These are phyloP conservation scores for Aspergillus diversus DNA, from an alignment of 495 filamentous ascomycete species.

Conservation along the genomic window DNA sequence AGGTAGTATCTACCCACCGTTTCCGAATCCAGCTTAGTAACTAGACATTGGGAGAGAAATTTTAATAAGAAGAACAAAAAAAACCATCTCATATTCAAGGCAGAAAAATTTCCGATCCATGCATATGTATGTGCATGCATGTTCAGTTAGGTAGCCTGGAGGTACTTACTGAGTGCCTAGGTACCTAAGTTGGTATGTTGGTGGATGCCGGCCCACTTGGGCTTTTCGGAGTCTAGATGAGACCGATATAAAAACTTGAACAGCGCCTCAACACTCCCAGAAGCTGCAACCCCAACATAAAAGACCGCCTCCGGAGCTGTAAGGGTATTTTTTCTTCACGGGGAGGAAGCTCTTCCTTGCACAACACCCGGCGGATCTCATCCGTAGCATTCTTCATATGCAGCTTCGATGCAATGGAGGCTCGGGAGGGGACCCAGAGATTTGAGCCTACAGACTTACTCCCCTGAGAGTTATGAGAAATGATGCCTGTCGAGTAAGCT, in stretches of 20 bases:
- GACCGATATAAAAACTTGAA: not conserved
- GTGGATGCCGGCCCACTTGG: not conserved
- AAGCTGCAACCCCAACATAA: constrained; percentile 14
- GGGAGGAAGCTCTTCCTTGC: constrained; percentile 14
- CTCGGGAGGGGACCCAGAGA: not conserved
- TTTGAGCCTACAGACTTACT: not conserved
- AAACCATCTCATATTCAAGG: not conserved
- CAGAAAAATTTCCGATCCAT: constrained; percentile 10
- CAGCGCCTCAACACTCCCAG: constrained; percentile 3
- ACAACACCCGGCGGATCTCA: not conserved
- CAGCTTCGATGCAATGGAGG: constrained; percentile 3
- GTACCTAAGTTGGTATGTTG: constrained; percentile 3
- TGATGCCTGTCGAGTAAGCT: too few species aligned
- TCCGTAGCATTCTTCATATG: constrained; percentile 26
- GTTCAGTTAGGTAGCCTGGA: too few species aligned
- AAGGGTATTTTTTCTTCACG: constrained; percentile 14
- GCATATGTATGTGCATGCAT: constrained; percentile 14
- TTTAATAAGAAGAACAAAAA: too few species aligned
- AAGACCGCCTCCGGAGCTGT: constrained; percentile 6
- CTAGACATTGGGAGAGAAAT: too few species aligned
- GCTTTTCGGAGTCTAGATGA: not conserved
- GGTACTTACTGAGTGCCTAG: too few species aligned
- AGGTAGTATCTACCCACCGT: too few species aligned
- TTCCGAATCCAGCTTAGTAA: too few species aligned
- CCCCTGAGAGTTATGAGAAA: too few species aligned